Evolutionary conservation across 345 rosid genomes (phyloP), one percentile per base, ranked within the genome.

Genomic region (Murraya paniculata): DNA sequence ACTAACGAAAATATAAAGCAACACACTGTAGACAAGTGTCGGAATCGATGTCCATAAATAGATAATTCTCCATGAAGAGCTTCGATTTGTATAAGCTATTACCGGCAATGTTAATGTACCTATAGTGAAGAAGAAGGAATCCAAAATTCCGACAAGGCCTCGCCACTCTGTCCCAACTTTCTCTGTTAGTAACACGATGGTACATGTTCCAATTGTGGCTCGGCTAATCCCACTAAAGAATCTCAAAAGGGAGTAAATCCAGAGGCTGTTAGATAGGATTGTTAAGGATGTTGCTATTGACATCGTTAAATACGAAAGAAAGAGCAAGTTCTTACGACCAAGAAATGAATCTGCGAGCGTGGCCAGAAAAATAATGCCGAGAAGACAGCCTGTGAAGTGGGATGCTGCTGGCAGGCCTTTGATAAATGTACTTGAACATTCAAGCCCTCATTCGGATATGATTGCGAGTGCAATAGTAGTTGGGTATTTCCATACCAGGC

Each of bases 261-360:
- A 89, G 2, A 89, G 59, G 19, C 80, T 86, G 36, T 45, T 45
- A 45, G 16, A 10, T 4, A 45, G 11, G 50, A 45, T 45, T 11
- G 76, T 78, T 30, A 91, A 76, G 50, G 86, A 85, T 33, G 69
- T 67, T 0, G 89, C 81, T 9, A 64, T 88, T 77, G 65, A 27
- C 91, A 88, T 88, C 6, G 64, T 11, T 0, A 86, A 64, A 74
- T 90, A 88, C 0, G 90, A 84, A 4, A 88, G 75, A 31, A 88
- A 68, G 62, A 90, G 82, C 84, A 86, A 38, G 59, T 88, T 90
- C 57, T 85, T 90, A 64, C 95, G 92, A 48, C 92, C 92, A 1
- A 88, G 78, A 0, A 85, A 77, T 14, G 93, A 86, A 65, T 91
- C 93, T 0, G 88, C 93, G 1, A 91, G 73, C 0, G 90, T 75